phyloP scores from a whole-genome alignment of 768 basidiomycete species.

The Calocybe cyanea region DNA sequence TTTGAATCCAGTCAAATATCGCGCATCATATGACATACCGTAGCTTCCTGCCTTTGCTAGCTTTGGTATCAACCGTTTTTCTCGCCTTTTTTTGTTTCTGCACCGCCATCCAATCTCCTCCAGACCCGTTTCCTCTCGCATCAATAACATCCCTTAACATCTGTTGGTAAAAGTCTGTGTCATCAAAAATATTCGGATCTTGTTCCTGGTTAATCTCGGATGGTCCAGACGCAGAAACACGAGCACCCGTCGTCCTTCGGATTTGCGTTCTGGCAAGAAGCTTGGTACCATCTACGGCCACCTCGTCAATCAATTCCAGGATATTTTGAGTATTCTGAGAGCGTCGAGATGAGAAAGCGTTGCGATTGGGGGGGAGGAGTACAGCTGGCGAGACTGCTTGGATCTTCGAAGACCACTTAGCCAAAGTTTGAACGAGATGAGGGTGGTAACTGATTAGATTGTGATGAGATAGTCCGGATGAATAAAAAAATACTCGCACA shows the following conservation, averaged over 20 bases:
- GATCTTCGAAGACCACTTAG: slow-evolving; percentile 96
- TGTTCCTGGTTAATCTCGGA: slow-evolving; percentile 27
- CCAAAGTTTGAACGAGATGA: slow-evolving; percentile 69
- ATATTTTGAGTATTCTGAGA: slow-evolving; percentile 58
- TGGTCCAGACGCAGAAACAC: slow-evolving; percentile 34
- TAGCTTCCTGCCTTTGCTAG: slow-evolving; percentile 92
- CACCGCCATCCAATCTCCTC: slow-evolving; percentile 59
- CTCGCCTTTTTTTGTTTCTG: slow-evolving; percentile 61
- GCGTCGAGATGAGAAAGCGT: slow-evolving; percentile 57
- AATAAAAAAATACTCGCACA: slow-evolving; percentile 33
- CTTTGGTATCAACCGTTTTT: slow-evolving; percentile 92
- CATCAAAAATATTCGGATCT: slow-evolving; percentile 67
- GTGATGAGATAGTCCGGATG: not conserved
- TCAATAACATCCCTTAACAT: slow-evolving; percentile 91
- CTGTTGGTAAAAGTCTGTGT: slow-evolving; percentile 92
- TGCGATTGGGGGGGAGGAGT: slow-evolving; percentile 66
- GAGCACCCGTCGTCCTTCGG: slow-evolving; percentile 43
- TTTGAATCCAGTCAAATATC: not conserved
- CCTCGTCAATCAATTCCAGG: slow-evolving; percentile 75
- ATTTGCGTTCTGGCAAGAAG: slow-evolving; percentile 62
- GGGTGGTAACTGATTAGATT: slow-evolving; percentile 49
- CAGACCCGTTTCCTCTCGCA: slow-evolving; percentile 41
- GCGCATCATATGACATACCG: slow-evolving; percentile 44
- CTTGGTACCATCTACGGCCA: slow-evolving; percentile 53
- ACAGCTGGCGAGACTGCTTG: slow-evolving; percentile 85